These are phyloP conservation scores for Candida corydali DNA, from an alignment of 805 yeast genomes.

Conservation along the genomic window DNA sequence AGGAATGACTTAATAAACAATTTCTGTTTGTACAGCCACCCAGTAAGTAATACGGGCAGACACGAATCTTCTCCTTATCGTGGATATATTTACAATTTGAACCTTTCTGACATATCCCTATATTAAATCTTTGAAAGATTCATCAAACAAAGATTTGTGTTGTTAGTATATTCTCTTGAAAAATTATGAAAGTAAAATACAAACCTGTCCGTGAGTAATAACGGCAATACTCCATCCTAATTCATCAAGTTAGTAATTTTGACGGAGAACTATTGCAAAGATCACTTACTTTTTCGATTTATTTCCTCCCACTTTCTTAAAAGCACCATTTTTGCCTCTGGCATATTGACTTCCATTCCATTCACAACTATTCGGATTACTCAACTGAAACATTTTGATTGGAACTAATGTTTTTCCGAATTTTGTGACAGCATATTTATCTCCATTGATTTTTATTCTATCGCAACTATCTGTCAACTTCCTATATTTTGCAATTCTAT, in stretches of 20 bases:
- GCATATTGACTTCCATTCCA: slow-evolving; percentile 31
- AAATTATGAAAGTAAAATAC: slow-evolving; percentile 15
- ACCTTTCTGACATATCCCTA: slow-evolving; percentile 53
- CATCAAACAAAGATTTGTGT: slow-evolving; percentile 14
- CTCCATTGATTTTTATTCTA: slow-evolving; percentile 37
- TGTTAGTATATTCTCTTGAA: no score
- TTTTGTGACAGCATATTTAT: slow-evolving; percentile 39
- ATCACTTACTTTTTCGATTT: slow-evolving; percentile 4
- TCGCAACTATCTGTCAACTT: slow-evolving; percentile 42
- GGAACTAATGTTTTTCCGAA: slow-evolving; percentile 40
- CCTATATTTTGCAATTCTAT: slow-evolving; percentile 24
- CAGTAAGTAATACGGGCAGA: slow-evolving; percentile 49
- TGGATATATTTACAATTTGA: slow-evolving; percentile 52
- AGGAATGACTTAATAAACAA: slow-evolving; percentile 56
- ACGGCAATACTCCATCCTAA: slow-evolving; percentile 18
- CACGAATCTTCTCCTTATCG: slow-evolving; percentile 43
- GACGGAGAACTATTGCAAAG: no score
- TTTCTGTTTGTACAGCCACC: slow-evolving; percentile 44
- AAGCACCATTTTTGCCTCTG: slow-evolving; percentile 22
- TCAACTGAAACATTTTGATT: slow-evolving; percentile 19
- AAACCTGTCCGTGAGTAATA: slow-evolving; percentile 37
- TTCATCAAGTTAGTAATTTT: slow-evolving; percentile 11
- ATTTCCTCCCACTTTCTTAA: slow-evolving; percentile 13
- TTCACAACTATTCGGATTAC: slow-evolving; percentile 12
- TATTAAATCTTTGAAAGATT: slow-evolving; percentile 15